Percentiles rank a stretch among this genome's conserved stretches.
These are phyloP conservation scores for Chlorella sp. DNA, from an alignment of 139 green algal species.

Conservation along the genomic window DNA sequence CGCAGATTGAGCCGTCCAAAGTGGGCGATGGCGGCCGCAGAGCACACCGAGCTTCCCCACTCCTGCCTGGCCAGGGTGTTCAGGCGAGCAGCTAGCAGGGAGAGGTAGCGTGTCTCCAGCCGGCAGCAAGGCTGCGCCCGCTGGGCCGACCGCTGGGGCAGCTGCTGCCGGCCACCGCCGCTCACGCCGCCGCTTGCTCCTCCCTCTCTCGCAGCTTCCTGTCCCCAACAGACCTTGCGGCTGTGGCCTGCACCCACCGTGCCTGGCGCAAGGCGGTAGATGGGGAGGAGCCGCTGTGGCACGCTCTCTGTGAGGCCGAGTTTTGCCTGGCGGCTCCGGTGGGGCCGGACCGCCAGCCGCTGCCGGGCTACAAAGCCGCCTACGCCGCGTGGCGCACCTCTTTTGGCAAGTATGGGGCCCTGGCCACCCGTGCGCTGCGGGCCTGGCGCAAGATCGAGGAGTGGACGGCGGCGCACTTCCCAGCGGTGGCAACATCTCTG, in stretches of 20 bases:
- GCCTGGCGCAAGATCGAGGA: slow-evolving; percentile 34
- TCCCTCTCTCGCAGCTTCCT: background rate
- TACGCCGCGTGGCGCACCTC: slow-evolving; percentile 22
- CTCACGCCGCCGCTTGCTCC: no score
- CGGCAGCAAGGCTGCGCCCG: no score
- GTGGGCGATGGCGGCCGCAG: no score
- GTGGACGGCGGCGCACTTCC: slow-evolving; percentile 26
- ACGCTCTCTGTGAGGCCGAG: background rate
- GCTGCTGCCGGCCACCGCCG: no score
- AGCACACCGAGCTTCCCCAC: no score
- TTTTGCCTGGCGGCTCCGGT: background rate
- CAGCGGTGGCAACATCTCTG: background rate
- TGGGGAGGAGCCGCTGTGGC: slow-evolving; percentile 37
- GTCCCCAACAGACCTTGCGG: background rate
- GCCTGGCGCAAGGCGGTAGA: slow-evolving; percentile 2
- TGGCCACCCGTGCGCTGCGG: slow-evolving; percentile 10
- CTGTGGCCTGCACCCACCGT: slow-evolving; percentile 12
- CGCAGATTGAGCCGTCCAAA: no score
- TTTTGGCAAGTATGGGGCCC: slow-evolving; percentile 22
- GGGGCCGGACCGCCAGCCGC: background rate
- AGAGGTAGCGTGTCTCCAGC: no score
- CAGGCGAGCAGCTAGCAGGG: no score
- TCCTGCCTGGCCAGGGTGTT: no score
- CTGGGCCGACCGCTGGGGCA: no score
- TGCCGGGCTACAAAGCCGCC: background rate